These are phyloP conservation scores for Phyllosticta capitalensis DNA, from an alignment of 2,329 filamentous ascomycete species.

Conservation along the genomic window DNA sequence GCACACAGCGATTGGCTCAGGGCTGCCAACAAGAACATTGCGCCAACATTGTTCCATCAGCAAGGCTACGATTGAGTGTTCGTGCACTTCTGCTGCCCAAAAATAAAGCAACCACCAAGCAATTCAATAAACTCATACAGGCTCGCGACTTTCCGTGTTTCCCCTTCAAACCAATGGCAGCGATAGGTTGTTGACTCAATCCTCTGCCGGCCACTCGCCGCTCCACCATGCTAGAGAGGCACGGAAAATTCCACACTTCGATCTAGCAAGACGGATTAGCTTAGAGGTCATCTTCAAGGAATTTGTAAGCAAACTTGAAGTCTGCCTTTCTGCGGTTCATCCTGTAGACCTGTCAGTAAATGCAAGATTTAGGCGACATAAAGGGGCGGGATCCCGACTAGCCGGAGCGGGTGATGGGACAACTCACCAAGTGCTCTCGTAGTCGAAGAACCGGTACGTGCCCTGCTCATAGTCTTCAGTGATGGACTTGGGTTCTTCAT, in stretches of 20 bases:
- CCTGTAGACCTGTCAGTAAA: conserved; percentile 45
- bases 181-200: neutral
- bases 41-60: neutral
- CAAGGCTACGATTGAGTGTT: neutral
- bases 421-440: conserved; percentile 93
- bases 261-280: neutral
- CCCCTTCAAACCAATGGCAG: neutral
- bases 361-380: neutral
- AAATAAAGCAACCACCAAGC: neutral
- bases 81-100: neutral
- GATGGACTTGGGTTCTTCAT: conserved; percentile 97
- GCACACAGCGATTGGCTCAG: neutral
- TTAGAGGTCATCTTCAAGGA: conserved; percentile 84
- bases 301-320: conserved; percentile 98
- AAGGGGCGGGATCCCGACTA: neutral
- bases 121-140: neutral
- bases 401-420: conserved; percentile 8
- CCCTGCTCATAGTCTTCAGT: conserved; percentile 98
- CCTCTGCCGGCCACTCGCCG: neutral
- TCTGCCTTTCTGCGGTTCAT: conserved; percentile 98
- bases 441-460: conserved; percentile 98
- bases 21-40: neutral
- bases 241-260: neutral
- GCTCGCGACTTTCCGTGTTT: neutral
- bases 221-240: neutral